phyloP scores from a whole-genome alignment of 2,329 filamentous ascomycete species.

The Alternaria arbusti region DNA sequence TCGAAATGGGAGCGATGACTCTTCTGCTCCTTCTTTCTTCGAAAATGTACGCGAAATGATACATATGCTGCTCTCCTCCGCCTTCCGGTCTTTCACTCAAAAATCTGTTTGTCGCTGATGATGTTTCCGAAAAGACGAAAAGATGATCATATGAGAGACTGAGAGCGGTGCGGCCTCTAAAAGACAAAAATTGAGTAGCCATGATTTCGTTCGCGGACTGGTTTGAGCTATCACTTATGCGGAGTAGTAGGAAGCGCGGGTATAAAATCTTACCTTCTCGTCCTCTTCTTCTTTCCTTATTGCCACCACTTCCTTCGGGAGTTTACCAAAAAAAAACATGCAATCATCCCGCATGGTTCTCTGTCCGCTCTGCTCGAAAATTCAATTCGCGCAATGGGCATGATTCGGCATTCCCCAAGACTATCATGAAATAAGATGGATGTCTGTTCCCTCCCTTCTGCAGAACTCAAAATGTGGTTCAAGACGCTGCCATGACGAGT shows the following conservation, averaged over 20 bases:
- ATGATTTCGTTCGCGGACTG: too few species aligned
- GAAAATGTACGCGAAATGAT: too few species aligned
- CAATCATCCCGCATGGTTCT: too few species aligned
- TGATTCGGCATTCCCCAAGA: too few species aligned
- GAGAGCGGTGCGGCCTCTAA: neutral
- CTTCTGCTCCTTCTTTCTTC: neutral
- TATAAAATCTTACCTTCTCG: neutral
- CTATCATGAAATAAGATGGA: too few species aligned
- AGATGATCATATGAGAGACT: neutral
- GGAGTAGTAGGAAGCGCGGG: accelerated
- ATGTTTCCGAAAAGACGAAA: neutral
- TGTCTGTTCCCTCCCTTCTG: neutral
- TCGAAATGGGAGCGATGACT: too few species aligned
- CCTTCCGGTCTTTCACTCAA: neutral
- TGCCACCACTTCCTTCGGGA: neutral
- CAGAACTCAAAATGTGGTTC: neutral
- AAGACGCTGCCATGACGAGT: accelerated
- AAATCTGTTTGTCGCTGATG: neutral
- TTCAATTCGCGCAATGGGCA: too few species aligned
- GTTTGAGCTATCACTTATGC: too few species aligned
- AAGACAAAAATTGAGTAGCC: too few species aligned
- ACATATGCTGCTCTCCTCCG: neutral
- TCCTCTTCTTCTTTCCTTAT: neutral
- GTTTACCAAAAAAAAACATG: neutral
- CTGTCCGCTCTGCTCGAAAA: too few species aligned